A percentile compares a stretch with the other conserved stretches of the same genome.
Evolutionary conservation across 352 stramenopile genomes (phyloP).

Genomic region (Sclerospora graminicola): DNA sequence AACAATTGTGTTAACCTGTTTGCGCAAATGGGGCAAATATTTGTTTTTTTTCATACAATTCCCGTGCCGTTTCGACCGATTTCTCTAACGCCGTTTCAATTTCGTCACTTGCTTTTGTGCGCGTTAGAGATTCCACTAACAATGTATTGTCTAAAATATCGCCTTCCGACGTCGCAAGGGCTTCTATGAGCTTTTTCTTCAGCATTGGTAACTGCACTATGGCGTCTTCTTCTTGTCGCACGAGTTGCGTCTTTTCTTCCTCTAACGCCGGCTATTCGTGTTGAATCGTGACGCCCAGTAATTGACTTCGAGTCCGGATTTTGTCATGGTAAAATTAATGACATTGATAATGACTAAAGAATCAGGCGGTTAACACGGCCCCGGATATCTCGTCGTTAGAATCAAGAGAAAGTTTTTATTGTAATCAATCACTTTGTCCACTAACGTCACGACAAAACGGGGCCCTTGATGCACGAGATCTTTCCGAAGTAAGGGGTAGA

Average conservation of each 20-base stretch:
- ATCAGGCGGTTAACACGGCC: conserved; percentile 80
- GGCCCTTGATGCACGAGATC: conserved; percentile 88
- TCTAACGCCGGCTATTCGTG: conserved; percentile 92
- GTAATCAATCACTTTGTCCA: conserved; percentile 91
- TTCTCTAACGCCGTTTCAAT: conserved; percentile 85
- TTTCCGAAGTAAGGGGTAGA: conserved; percentile 88
- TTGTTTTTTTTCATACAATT: conserved; percentile 89
- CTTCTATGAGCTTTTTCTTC: conserved; percentile 92
- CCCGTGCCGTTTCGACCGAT: conserved; percentile 83
- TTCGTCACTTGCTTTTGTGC: conserved; percentile 88
- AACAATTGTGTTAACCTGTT: conserved; percentile 87
- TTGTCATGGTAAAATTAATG: conserved; percentile 94
- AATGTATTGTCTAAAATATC: conserved; percentile 92
- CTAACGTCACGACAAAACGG: conserved; percentile 85
- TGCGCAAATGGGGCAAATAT: conserved; percentile 85
- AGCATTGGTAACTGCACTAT: conserved; percentile 90
- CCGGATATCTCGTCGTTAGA: conserved; percentile 87
- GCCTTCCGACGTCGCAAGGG: conserved; percentile 90
- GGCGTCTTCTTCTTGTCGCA: conserved; percentile 90
- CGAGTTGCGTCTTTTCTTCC: conserved; percentile 86
- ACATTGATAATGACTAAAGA: conserved; percentile 85
- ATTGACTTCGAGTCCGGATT: conserved; percentile 88
- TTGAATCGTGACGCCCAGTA: conserved; percentile 90
- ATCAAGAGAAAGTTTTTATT: conserved; percentile 92
- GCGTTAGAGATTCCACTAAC: conserved; percentile 90